phyloP scores from a whole-genome alignment of 176 grass and related monocot species.

The Zizania latifolia region DNA sequence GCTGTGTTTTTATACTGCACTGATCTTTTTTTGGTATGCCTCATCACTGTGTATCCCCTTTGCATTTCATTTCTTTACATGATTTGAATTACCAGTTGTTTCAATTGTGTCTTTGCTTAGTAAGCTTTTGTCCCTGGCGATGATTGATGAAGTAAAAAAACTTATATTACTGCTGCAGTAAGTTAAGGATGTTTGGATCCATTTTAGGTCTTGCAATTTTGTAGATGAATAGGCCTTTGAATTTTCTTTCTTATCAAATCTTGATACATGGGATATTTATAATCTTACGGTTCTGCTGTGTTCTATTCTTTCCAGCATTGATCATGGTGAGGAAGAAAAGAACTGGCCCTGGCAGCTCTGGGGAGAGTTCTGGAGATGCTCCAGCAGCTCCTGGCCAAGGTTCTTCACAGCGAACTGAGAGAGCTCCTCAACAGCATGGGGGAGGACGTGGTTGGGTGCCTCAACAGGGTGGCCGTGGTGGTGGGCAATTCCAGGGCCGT shows the following conservation, averaged over 20 bases:
- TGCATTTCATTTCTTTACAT: neutral
- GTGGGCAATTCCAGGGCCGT: slow-evolving; percentile 47
- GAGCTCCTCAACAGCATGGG: slow-evolving; percentile 50
- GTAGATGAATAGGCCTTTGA: neutral
- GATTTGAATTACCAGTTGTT: neutral
- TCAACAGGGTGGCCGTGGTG: slow-evolving; percentile 52
- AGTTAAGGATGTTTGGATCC: neutral
- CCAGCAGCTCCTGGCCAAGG: slow-evolving; percentile 38
- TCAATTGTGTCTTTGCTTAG: neutral
- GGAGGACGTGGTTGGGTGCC: slow-evolving; percentile 57
- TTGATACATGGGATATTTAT: neutral
- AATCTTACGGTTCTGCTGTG: neutral
- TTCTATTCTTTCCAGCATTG: slow-evolving; percentile 19
- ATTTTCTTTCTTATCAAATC: neutral
- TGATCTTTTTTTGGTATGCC: too few relatives aligned
- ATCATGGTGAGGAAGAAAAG: slow-evolving; percentile 91
- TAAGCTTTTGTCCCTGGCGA: neutral
- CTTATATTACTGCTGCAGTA: neutral
- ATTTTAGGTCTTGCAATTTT: neutral
- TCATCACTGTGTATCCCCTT: neutral
- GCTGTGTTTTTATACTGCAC: too few relatives aligned
- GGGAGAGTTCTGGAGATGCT: slow-evolving; percentile 48
- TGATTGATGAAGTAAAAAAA: neutral
- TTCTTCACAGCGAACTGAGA: slow-evolving; percentile 44
- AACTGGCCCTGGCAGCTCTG: slow-evolving; percentile 47